A percentile compares a stretch with the other conserved stretches of the same genome.
Conservation (phyloP, 805 yeast species). For the Teunomyces lycoperdinae region DNA sequence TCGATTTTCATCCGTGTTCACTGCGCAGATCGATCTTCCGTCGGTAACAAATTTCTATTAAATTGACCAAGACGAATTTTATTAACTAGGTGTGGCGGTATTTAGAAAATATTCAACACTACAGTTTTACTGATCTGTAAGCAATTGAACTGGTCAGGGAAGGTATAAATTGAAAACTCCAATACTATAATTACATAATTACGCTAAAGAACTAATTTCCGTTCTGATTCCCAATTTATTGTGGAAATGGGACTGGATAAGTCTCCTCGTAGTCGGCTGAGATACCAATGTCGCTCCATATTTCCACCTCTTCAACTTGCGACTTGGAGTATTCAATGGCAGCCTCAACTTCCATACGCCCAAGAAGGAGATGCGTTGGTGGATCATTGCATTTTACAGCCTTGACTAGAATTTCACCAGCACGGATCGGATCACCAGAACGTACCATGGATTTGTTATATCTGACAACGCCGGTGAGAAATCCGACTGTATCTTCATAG, state of each 20-base stretch:
- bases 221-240: neutral
- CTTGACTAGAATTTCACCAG: neutral
- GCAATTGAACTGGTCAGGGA: too few relatives aligned
- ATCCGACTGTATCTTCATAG: neutral
- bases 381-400: neutral
- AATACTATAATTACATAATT: too few relatives aligned
- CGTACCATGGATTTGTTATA: neutral
- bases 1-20: too few relatives aligned
- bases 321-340: neutral
- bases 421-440: neutral
- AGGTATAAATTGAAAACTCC: too few relatives aligned
- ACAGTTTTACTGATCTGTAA: too few relatives aligned
- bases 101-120: too few relatives aligned
- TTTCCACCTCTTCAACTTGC: neutral
- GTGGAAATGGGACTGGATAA: neutral
- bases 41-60: too few relatives aligned
- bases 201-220: too few relatives aligned
- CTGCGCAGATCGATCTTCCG: too few relatives aligned
- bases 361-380: constrained; percentile 1
- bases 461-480: neutral
- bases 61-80: too few relatives aligned
- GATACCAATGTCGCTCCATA: neutral
- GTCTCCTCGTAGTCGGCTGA: neutral
- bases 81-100: too few relatives aligned
- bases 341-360: neutral